Conservation (phyloP, 2,329 filamentous ascomycete genomes). For the Verticillium tricorpus region DNA sequence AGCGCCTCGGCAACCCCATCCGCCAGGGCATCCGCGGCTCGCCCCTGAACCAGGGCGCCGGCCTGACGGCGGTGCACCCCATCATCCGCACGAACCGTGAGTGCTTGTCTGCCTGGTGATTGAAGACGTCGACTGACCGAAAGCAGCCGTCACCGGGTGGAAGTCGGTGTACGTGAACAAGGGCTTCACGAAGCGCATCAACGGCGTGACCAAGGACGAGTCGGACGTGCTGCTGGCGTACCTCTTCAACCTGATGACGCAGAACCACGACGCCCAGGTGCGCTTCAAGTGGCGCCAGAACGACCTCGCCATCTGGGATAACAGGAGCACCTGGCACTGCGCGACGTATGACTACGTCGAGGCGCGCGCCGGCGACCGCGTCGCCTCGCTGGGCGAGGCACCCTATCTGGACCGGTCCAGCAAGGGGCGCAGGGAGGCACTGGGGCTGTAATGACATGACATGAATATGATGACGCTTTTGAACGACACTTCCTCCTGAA, state of each 20-base stretch:
- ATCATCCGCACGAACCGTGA: conserved; percentile 52
- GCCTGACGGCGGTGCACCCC: conserved; percentile 46
- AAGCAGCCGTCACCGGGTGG: conserved; percentile 48
- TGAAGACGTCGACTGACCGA: neutral
- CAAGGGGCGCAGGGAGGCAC: conserved; percentile 32
- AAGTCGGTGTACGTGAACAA: conserved; percentile 48
- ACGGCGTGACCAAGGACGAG: conserved; percentile 49
- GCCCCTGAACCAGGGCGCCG: conserved; percentile 51
- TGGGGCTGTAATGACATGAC: conserved; percentile 15
- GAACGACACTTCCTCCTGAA: too few relatives aligned
- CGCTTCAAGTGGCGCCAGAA: conserved; percentile 49
- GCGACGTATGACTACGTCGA: conserved; percentile 58
- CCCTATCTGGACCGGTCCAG: conserved; percentile 35
- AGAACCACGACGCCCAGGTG: conserved; percentile 55
- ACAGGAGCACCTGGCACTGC: conserved; percentile 44
- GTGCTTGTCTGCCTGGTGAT: neutral
- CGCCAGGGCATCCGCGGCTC: conserved; percentile 43
- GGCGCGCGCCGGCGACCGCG: conserved; percentile 35
- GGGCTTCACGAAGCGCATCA: conserved; percentile 50
- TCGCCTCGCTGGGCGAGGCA: conserved; percentile 36
- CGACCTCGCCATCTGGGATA: conserved; percentile 63
- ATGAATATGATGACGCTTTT: neutral
- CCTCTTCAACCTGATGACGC: conserved; percentile 40
- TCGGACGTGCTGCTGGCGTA: conserved; percentile 46
- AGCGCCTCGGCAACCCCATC: conserved; percentile 39